Percentiles rank a stretch among this genome's conserved stretches.
These are phyloP conservation scores for Petunia hybrid DNA, from an alignment of 305 asterid species.

Conservation along the genomic window DNA sequence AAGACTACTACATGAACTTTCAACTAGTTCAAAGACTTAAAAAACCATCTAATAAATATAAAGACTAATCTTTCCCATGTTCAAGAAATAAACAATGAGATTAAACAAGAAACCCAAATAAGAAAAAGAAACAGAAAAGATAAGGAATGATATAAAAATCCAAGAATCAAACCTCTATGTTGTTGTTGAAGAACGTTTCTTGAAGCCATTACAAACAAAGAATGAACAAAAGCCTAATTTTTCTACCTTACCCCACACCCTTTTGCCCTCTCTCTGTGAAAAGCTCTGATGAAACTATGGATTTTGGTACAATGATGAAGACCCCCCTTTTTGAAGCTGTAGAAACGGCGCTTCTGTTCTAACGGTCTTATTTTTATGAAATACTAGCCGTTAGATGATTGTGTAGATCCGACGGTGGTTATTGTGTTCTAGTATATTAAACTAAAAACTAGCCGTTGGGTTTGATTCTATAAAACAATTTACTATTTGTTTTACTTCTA, in stretches of 20 bases:
- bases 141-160: not conserved
- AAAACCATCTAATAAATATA: not conserved
- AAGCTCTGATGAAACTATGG: constrained; percentile 30
- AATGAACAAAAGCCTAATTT: constrained; percentile 1
- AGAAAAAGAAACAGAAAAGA: not conserved
- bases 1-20: too few species aligned
- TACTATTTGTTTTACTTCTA: not conserved
- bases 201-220: constrained; percentile 59
- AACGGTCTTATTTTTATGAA: constrained; percentile 56
- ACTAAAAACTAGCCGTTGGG: constrained; percentile 29
- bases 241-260: constrained; percentile 13
- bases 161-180: constrained; percentile 54
- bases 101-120: not conserved
- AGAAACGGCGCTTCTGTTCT: constrained; percentile 43
- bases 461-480: not conserved
- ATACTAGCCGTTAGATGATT: constrained; percentile 34
- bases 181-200: constrained; percentile 65
- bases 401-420: constrained; percentile 14
- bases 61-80: not conserved
- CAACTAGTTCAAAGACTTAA: not conserved
- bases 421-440: not conserved
- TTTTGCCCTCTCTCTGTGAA: constrained; percentile 24
- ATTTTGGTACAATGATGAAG: constrained; percentile 35
- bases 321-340: constrained; percentile 42
- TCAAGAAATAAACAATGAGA: not conserved